A percentile compares a stretch with the other conserved stretches of the same genome.
These are phyloP conservation scores for Funneliformis caledonium DNA, from an alignment of 371 early-diverging fungal species.

Conservation along the genomic window DNA sequence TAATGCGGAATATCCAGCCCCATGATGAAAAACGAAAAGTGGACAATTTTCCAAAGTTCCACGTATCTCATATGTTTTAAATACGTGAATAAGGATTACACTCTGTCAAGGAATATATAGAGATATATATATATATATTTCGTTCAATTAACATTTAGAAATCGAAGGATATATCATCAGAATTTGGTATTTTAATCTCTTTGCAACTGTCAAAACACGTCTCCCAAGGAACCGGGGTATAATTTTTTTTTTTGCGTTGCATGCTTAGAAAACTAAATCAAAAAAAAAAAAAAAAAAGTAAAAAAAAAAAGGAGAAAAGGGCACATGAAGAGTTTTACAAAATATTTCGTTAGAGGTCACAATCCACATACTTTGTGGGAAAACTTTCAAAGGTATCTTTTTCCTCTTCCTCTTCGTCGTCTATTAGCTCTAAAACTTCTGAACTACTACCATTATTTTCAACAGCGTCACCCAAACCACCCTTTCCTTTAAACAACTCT, in stretches of 20 bases:
- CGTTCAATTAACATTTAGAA: background rate
- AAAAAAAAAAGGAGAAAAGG: too few species aligned
- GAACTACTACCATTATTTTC: background rate
- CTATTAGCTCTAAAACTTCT: background rate
- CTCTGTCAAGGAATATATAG: background rate
- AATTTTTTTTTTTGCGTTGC: background rate
- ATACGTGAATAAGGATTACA: background rate
- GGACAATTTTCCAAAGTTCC: conserved; percentile 47
- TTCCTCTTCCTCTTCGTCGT: conserved; percentile 33
- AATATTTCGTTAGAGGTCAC: background rate
- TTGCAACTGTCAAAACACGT: conserved; percentile 18
- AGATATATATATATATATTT: background rate
- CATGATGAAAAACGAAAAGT: conserved; percentile 88
- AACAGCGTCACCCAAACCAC: background rate
- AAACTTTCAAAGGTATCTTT: background rate
- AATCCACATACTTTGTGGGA: background rate
- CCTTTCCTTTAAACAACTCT: conserved; percentile 18
- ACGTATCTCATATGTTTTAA: conserved; percentile 34
- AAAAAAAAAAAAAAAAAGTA: background rate
- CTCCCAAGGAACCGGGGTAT: conserved; percentile 28
- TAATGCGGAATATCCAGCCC: conserved; percentile 83
- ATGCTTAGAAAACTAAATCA: conserved; percentile 13
- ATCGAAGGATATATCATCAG: conserved; percentile 39
- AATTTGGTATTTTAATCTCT: conserved; percentile 32
- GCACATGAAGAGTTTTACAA: background rate